phyloP scores from a whole-genome alignment of 169 alveolate species.

The Plasmodium gonderi region DNA sequence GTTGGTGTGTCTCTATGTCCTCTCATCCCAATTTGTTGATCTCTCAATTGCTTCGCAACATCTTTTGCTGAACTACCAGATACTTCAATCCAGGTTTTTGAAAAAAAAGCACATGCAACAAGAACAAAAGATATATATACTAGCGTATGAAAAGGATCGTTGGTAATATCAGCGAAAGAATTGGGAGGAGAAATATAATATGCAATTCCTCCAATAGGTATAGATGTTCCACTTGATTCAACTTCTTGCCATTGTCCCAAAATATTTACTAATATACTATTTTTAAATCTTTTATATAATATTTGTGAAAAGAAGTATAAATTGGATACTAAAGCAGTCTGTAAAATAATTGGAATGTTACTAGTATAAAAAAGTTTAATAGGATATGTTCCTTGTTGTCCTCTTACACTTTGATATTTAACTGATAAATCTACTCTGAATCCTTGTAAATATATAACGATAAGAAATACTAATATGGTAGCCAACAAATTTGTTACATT shows the following conservation, averaged over 20 bases:
- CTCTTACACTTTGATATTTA: conserved; percentile 95
- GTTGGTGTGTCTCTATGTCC: conserved; percentile 88
- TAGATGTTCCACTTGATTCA: conserved; percentile 96
- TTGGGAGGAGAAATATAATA: conserved; percentile 99
- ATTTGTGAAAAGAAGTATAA: conserved; percentile 99
- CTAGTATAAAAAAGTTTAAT: conserved; percentile 99
- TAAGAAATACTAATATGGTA: conserved; percentile 96
- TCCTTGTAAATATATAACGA: conserved; percentile 99
- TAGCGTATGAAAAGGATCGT: conserved; percentile 98
- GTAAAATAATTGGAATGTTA: conserved; percentile 99
- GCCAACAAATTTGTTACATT: conserved; percentile 97
- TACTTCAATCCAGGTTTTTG: conserved; percentile 99
- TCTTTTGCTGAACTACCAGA: conserved; percentile 99
- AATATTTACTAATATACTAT: conserved; percentile 94
- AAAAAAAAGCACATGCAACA: conserved; percentile 98
- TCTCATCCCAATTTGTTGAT: conserved; percentile 93
- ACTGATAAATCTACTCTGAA: conserved; percentile 98
- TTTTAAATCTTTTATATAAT: conserved; percentile 96
- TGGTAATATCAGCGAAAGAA: conserved; percentile 91
- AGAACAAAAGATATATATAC: conserved; percentile 97
- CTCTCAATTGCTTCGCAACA: conserved; percentile 99
- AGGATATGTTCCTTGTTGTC: conserved; percentile 98
- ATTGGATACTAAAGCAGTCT: conserved; percentile 98
- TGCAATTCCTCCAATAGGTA: conserved; percentile 99
- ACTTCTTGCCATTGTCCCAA: conserved; percentile 97